Percentiles rank a stretch among this genome's conserved stretches.
phyloP scores from a whole-genome alignment of 371 early-diverging fungal species.

The Coemansia sp. region DNA sequence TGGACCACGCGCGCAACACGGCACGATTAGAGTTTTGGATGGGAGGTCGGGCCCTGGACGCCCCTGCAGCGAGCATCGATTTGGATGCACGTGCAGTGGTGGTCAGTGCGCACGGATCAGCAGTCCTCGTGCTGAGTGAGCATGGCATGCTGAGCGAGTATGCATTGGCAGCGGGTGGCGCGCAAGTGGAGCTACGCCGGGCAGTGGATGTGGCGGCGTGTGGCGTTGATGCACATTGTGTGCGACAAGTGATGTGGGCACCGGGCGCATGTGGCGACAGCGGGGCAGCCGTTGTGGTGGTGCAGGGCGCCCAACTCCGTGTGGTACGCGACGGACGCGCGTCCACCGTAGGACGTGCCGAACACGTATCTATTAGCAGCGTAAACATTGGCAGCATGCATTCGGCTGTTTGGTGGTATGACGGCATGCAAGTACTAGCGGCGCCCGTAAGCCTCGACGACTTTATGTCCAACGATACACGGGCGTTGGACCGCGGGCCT shows the following conservation, averaged over 20 bases:
- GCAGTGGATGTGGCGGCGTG: constrained; percentile 8
- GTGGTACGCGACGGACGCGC: constrained; percentile 14
- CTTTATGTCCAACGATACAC: constrained; percentile 39
- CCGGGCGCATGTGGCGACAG: constrained; percentile 26
- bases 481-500: constrained; percentile 2
- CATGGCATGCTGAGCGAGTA: constrained; percentile 23
- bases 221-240: constrained; percentile 7
- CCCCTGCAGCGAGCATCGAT: constrained; percentile 16
- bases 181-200: constrained; percentile 26
- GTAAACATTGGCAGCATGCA: constrained; percentile 51
- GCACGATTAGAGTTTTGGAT: constrained; percentile 33
- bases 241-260: constrained; percentile 45
- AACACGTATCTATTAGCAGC: constrained; percentile 31
- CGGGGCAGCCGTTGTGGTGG: constrained; percentile 34
- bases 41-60: constrained; percentile 26
- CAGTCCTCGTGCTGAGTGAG: constrained; percentile 32
- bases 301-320: constrained; percentile 34
- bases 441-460: constrained; percentile 44
- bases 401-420: constrained; percentile 49
- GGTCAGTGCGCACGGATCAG: constrained; percentile 33
- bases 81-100: constrained; percentile 17
- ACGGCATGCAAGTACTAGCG: constrained; percentile 30
- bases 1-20: constrained; percentile 18
- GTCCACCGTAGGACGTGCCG: constrained; percentile 19
- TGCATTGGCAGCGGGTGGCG: constrained; percentile 25